phyloP scores from a whole-genome alignment of 2,329 filamentous ascomycete species.

The Lachnellula hyalina region DNA sequence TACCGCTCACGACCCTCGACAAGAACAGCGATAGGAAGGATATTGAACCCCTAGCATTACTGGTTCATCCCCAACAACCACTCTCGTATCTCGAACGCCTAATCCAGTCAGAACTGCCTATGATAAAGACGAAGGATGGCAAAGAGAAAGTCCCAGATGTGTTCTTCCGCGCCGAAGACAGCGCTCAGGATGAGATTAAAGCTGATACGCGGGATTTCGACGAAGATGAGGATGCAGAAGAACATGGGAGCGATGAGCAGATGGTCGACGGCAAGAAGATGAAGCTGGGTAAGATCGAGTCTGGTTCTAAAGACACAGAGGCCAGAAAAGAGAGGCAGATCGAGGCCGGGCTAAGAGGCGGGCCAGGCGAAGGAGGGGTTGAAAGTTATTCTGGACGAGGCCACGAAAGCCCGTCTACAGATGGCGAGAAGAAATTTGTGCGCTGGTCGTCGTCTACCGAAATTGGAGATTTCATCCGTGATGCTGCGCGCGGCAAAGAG shows the following conservation, averaged over 20 bases:
- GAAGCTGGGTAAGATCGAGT: conserved; percentile 33
- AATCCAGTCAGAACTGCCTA: conserved; percentile 77
- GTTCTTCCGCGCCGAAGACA: conserved; percentile 74
- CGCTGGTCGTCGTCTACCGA: conserved; percentile 86
- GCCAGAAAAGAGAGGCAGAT: conserved; percentile 37
- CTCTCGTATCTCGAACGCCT: conserved; percentile 84
- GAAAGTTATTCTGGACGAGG: conserved; percentile 69
- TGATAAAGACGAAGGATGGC: conserved; percentile 55
- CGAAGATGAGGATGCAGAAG: conserved; percentile 28
- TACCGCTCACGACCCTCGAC: conserved; percentile 64
- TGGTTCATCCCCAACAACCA: conserved; percentile 86
- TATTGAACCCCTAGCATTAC: conserved; percentile 77
- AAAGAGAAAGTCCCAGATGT: conserved; percentile 68
- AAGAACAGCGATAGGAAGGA: conserved; percentile 57
- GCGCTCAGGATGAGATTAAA: conserved; percentile 51
- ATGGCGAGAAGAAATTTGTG: conserved; percentile 56
- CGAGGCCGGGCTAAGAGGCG: conserved; percentile 38
- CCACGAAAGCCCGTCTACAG: conserved; percentile 40
- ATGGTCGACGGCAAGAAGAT: conserved; percentile 41
- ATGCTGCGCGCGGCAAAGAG: conserved; percentile 77
- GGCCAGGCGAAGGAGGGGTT: conserved; percentile 52
- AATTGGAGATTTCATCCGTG: conserved; percentile 89
- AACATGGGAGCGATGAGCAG: conserved; percentile 42
- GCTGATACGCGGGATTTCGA: conserved; percentile 34
- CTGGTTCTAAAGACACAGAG: conserved; percentile 22